These are phyloP conservation scores for Kazachstania sp. DNA, from an alignment of 1,139 yeast genomes.

Conservation along the genomic window DNA sequence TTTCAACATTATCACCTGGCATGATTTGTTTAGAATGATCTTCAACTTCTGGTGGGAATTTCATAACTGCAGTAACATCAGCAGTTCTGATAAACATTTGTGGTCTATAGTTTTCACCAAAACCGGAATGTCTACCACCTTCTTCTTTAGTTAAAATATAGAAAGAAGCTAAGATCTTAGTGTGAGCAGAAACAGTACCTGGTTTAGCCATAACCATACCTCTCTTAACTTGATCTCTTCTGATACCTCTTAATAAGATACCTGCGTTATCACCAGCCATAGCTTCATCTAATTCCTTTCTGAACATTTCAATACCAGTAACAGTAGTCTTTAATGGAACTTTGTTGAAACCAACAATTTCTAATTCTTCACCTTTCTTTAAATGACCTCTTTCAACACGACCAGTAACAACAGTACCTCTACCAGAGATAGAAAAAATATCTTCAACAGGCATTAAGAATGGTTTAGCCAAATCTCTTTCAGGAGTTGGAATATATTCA, in stretches of 20 bases:
- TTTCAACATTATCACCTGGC: constrained; percentile 98
- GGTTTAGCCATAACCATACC: constrained; percentile 98
- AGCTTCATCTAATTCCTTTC: constrained; percentile 94
- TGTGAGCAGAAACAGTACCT: constrained; percentile 85
- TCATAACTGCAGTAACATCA: constrained; percentile 84
- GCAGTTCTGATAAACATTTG: constrained; percentile 95
- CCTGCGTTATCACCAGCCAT: constrained; percentile 99
- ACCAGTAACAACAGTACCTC: constrained; percentile 99
- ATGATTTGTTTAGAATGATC: constrained; percentile 85
- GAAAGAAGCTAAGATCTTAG: constrained; percentile 86
- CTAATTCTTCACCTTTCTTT: constrained; percentile 97
- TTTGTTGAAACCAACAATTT: constrained; percentile 86
- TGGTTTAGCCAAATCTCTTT: constrained; percentile 92
- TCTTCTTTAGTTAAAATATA: constrained; percentile 92
- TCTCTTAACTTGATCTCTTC: constrained; percentile 93
- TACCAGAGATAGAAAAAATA: constrained; percentile 95
- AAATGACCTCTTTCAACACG: constrained; percentile 97
- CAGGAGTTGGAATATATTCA: constrained; percentile 91
- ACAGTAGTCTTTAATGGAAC: constrained; percentile 88
- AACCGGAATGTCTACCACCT: constrained; percentile 99
- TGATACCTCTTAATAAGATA: constrained; percentile 92
- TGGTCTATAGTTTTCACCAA: constrained; percentile 96
- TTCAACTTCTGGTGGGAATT: constrained; percentile 83
- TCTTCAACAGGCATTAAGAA: constrained; percentile 97
- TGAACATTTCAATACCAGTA: constrained; percentile 98